phyloP scores from a whole-genome alignment of 116 monocot genomes.

The Phalaenopsis hybrid region DNA sequence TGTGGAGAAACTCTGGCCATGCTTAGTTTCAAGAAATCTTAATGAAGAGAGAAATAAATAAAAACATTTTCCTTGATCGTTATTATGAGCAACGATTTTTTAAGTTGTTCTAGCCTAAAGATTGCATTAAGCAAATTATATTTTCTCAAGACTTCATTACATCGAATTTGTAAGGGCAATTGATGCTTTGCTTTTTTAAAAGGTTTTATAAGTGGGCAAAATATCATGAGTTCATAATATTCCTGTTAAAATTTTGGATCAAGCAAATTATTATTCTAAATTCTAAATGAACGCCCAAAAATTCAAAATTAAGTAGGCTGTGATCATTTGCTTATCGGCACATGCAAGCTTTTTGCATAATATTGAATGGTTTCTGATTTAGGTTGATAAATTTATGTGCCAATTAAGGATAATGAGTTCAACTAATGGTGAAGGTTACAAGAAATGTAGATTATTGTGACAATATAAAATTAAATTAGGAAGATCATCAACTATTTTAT shows the following conservation, averaged over 20 bases:
- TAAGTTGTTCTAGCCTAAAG: not conserved
- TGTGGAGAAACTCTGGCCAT: not conserved
- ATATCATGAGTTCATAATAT: not conserved
- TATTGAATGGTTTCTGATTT: not conserved
- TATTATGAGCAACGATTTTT: not conserved
- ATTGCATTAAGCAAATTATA: not conserved
- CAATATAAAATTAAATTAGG: not conserved
- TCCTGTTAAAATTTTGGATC: not conserved
- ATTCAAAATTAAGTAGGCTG: not conserved
- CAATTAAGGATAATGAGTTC: not conserved
- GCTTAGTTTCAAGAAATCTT: not conserved
- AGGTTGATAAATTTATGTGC: not conserved
- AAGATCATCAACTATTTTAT: not conserved
- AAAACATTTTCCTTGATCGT: not conserved
- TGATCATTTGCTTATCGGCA: not conserved
- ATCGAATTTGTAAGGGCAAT: not conserved
- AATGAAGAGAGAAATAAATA: not conserved
- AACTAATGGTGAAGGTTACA: not conserved
- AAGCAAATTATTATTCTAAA: not conserved
- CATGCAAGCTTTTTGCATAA: not conserved
- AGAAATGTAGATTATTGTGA: not conserved
- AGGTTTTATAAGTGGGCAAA: not conserved
- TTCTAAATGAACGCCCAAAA: not conserved
- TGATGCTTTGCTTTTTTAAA: not conserved
- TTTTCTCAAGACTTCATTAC: not conserved